A percentile compares a stretch with the other conserved stretches of the same genome.
Evolutionary conservation across 1,284 basidiomycete genomes (phyloP).

Genomic region (Waitea zeae): DNA sequence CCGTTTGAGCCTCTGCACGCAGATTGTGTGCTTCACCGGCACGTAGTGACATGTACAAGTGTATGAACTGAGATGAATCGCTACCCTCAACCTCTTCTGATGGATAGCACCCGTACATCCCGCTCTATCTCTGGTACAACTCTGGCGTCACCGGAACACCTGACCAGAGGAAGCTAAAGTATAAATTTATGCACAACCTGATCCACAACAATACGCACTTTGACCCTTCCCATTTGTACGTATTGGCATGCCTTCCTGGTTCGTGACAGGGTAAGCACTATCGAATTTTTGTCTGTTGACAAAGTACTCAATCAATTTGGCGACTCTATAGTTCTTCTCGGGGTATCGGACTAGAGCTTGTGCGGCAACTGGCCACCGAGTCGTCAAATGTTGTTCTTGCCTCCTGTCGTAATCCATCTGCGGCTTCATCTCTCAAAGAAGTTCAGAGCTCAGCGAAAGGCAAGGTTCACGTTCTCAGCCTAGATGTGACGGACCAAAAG

Average conservation of each 20-base stretch:
- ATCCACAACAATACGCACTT: no score
- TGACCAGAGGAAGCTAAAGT: no score
- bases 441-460: constrained; percentile 6
- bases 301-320: not conserved
- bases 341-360: constrained; percentile 14
- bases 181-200: no score
- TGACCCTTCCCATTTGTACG: not conserved
- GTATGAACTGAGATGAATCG: no score
- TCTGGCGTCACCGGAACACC: no score
- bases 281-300: no score
- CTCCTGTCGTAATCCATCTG: constrained; percentile 12
- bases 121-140: no score
- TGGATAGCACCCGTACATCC: no score
- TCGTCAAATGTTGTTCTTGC: constrained; percentile 12
- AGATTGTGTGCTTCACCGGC: no score
- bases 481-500: constrained; percentile 12
- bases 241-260: constrained; percentile 2
- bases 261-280: constrained; percentile 4
- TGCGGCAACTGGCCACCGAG: constrained; percentile 10
- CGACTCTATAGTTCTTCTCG: constrained; percentile 10
- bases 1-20: no score
- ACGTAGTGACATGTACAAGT: no score
- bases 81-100: no score
- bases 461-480: constrained; percentile 11
- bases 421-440: constrained; percentile 8